A percentile compares a stretch with the other conserved stretches of the same genome.
Conservation (phyloP, 2,329 filamentous ascomycete genomes). For the Nakataea oryzae region DNA sequence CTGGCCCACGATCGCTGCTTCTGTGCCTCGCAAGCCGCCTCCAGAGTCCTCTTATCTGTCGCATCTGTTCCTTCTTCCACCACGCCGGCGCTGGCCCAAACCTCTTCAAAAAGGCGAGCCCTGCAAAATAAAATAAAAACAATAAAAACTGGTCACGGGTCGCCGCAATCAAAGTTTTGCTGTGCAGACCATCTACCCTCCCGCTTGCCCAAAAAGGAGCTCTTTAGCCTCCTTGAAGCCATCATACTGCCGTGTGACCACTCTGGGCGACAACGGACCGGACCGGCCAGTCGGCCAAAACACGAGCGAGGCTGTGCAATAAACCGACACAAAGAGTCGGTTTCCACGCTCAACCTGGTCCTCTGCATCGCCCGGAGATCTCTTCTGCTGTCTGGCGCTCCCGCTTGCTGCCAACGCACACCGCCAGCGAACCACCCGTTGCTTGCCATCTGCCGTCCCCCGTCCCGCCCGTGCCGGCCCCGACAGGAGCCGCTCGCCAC, state of each 20-base stretch:
- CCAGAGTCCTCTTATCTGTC: not conserved
- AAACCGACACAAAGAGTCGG: no score
- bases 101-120: no score
- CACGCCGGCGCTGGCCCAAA: not conserved
- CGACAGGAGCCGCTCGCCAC: not conserved
- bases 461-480: not conserved
- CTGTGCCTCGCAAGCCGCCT: not conserved
- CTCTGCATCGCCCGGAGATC: not conserved
- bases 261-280: not conserved
- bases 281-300: not conserved
- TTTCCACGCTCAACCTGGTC: no score
- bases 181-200: not conserved
- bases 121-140: not conserved
- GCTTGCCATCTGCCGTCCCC: not conserved
- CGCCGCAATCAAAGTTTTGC: not conserved
- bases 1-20: not conserved
- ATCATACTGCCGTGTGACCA: not conserved
- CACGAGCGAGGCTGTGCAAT: no score
- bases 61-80: not conserved
- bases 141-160: not conserved
- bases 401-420: not conserved
- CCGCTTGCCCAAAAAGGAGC: not conserved
- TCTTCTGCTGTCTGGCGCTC: not conserved
- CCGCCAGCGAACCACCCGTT: not conserved
- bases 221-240: not conserved